These are phyloP conservation scores for Psilocybe mexicana DNA, from an alignment of 1,284 basidiomycete genomes.

Conservation along the genomic window DNA sequence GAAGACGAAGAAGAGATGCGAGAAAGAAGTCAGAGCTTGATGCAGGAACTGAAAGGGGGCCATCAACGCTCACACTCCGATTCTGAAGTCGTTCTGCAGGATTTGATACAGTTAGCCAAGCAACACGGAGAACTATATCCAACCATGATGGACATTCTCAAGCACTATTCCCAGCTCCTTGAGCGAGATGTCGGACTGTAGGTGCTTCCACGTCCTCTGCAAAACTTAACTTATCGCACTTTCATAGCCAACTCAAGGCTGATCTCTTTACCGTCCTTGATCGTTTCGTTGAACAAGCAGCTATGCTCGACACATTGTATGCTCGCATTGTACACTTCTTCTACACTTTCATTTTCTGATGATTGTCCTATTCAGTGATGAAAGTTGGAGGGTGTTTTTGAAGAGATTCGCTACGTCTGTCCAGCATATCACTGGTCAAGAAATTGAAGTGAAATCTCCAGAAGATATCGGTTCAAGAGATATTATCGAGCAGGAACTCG, in stretches of 20 bases:
- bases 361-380: conserved; percentile 45
- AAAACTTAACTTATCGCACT: neutral
- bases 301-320: conserved; percentile 62
- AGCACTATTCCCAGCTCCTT: conserved; percentile 55
- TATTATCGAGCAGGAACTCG: conserved; percentile 61
- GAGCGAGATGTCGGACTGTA: conserved; percentile 64
- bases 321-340: neutral
- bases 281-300: conserved; percentile 68
- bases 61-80: conserved; percentile 46
- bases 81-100: conserved; percentile 52
- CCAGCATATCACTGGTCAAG: conserved; percentile 67
- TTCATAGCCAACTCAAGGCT: conserved; percentile 59
- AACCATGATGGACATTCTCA: conserved; percentile 54
- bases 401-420: conserved; percentile 64
- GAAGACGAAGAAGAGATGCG: conserved; percentile 87
- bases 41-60: conserved; percentile 33
- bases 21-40: conserved; percentile 54
- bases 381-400: conserved; percentile 65
- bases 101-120: conserved; percentile 56
- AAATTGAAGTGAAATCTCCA: conserved; percentile 51
- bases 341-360: neutral
- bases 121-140: conserved; percentile 59
- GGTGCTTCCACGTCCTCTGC: conserved; percentile 28
- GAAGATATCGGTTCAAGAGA: conserved; percentile 45
- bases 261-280: conserved; percentile 64